These are phyloP conservation scores for Verticillium albo-atrum DNA, from an alignment of 2,329 filamentous ascomycete species.

Conservation along the genomic window DNA sequence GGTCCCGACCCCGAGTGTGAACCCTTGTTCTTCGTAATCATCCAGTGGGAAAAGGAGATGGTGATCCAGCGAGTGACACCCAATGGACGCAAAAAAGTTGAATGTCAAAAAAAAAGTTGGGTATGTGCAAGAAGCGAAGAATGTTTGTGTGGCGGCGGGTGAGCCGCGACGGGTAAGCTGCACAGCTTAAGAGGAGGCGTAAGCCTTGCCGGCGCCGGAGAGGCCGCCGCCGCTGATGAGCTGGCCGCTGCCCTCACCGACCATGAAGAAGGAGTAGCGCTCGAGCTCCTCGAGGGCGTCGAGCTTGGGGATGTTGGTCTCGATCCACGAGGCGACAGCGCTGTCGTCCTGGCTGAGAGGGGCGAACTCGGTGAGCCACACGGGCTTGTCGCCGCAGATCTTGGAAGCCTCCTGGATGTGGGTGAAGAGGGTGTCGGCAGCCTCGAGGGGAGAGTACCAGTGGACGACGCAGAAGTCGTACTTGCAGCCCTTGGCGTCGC, in stretches of 20 bases:
- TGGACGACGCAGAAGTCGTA: conserved; percentile 60
- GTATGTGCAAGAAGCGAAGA: conserved; percentile 32
- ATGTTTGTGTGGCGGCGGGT: not conserved
- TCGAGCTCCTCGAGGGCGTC: conserved; percentile 47
- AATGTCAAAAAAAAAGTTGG: conserved; percentile 13
- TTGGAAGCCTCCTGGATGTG: conserved; percentile 45
- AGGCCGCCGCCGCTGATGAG: conserved; percentile 36
- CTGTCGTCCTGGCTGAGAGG: conserved; percentile 37
- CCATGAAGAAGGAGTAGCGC: conserved; percentile 56
- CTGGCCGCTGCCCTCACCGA: conserved; percentile 31
- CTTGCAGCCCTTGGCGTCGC: conserved; percentile 41
- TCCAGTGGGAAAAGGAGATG: conserved; percentile 8
- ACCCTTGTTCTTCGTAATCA: conserved; percentile 3
- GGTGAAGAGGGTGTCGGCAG: conserved; percentile 45
- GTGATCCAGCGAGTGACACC: conserved; percentile 12
- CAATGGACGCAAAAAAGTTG: conserved; percentile 16
- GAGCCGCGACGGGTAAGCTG: not conserved
- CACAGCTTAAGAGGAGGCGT: conserved; percentile 29
- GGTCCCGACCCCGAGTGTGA: not conserved
- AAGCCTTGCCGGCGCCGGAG: conserved; percentile 44
- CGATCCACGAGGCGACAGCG: conserved; percentile 36
- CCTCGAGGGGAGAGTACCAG: conserved; percentile 54
- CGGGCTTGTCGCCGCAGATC: conserved; percentile 41
- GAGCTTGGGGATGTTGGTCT: conserved; percentile 40
- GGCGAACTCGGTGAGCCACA: conserved; percentile 65